These are phyloP conservation scores for Eutrema yunnanense DNA, from an alignment of 345 rosid genomes.

Conservation along the genomic window DNA sequence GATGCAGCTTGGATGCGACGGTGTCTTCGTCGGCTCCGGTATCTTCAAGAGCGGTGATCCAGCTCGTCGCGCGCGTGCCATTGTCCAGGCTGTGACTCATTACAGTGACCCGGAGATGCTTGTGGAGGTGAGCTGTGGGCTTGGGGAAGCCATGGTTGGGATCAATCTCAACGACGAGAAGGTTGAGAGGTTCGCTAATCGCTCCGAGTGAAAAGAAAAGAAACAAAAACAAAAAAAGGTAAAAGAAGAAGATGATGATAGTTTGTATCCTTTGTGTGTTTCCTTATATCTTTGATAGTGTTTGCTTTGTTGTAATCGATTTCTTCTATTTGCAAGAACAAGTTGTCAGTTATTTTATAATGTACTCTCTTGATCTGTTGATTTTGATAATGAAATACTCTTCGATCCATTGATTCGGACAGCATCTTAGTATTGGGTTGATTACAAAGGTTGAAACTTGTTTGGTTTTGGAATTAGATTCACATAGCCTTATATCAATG, in stretches of 20 bases:
- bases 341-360: conserved; percentile 25
- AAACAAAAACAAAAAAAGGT: background rate
- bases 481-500: background rate
- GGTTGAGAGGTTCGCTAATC: conserved; percentile 67
- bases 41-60: conserved; percentile 78
- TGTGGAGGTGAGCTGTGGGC: conserved; percentile 66
- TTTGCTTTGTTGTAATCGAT: conserved; percentile 17
- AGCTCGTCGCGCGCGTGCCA: conserved; percentile 59
- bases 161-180: conserved; percentile 55
- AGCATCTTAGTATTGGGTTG: background rate
- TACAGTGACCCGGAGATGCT: conserved; percentile 68
- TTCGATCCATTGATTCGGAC: background rate
- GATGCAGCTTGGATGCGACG: conserved; percentile 85
- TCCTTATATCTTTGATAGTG: conserved; percentile 7
- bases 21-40: conserved; percentile 68
- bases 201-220: conserved; percentile 38
- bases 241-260: conserved; percentile 3
- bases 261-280: conserved; percentile 22
- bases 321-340: conserved; percentile 26
- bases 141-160: conserved; percentile 81
- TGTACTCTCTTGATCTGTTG: conserved; percentile 9
- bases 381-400: background rate
- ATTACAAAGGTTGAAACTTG: conserved; percentile 1
- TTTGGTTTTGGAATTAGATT: background rate
- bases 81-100: conserved; percentile 72